Conservation (phyloP, 1,284 basidiomycete genomes). For the Cryptococcus neoformans region DNA sequence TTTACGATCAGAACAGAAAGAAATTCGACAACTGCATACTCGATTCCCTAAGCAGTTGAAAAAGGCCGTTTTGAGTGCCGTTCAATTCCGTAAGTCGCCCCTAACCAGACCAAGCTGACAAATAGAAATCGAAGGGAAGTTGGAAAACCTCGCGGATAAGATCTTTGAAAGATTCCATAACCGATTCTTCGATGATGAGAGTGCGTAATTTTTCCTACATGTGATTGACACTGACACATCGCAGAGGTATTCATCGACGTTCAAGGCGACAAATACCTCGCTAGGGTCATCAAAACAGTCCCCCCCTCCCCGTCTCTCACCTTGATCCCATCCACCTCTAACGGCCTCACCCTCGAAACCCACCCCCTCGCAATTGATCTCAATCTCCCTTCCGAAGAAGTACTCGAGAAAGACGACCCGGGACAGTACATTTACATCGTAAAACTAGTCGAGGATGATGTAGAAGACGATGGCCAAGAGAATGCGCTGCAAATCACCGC, state of each 20-base stretch:
- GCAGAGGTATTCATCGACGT: slow-evolving; percentile 79
- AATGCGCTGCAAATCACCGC: slow-evolving; percentile 78
- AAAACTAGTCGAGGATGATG: slow-evolving; percentile 55
- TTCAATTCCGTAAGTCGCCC: slow-evolving; percentile 84
- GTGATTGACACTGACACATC: slow-evolving; percentile 1
- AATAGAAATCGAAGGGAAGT: slow-evolving; percentile 87
- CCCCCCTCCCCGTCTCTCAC: slow-evolving; percentile 57
- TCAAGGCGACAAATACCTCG: slow-evolving; percentile 68
- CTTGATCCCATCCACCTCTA: background rate
- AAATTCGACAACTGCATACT: slow-evolving; percentile 80
- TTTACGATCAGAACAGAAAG: slow-evolving; percentile 81
- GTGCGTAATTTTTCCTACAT: slow-evolving; percentile 55
- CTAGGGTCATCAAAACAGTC: slow-evolving; percentile 37
- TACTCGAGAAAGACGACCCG: slow-evolving; percentile 71
- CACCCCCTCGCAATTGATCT: slow-evolving; percentile 59
- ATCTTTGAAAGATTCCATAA: slow-evolving; percentile 95
- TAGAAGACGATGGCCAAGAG: slow-evolving; percentile 38
- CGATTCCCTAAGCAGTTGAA: slow-evolving; percentile 92
- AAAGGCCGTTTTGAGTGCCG: slow-evolving; percentile 79
- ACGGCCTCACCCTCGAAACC: background rate
- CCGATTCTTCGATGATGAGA: slow-evolving; percentile 86
- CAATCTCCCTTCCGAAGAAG: slow-evolving; percentile 73
- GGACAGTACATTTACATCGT: slow-evolving; percentile 82
- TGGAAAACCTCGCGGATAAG: slow-evolving; percentile 90
- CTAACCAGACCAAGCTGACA: slow-evolving; percentile 1